Percentiles rank a stretch among this genome's conserved stretches.
phyloP scores from a whole-genome alignment of 176 grass and related monocot genomes.

The Eremochloa ophiuroides region DNA sequence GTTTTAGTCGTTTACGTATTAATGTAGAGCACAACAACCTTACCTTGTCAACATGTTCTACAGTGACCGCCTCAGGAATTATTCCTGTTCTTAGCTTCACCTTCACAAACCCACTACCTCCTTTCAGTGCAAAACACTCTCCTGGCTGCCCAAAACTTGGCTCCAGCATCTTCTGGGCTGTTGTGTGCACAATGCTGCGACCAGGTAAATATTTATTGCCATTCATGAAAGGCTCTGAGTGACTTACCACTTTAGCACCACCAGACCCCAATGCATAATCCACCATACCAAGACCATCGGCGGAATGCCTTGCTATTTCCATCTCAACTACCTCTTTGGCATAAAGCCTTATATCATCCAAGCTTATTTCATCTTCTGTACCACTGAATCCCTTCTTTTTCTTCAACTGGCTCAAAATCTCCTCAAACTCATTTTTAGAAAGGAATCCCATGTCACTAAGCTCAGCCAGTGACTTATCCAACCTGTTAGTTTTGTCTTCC shows the following conservation, averaged over 20 bases:
- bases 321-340: constrained; percentile 85
- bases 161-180: constrained; percentile 77
- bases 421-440: constrained; percentile 76
- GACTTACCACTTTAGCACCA: constrained; percentile 67
- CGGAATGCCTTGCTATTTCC: constrained; percentile 85
- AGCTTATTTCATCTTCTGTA: constrained; percentile 32
- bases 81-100: constrained; percentile 71
- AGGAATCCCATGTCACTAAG: constrained; percentile 60
- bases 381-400: constrained; percentile 48
- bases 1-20: background rate
- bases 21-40: background rate
- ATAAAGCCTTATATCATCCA: constrained; percentile 71
- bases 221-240: constrained; percentile 62
- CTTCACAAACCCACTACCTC: constrained; percentile 76
- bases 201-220: constrained; percentile 9
- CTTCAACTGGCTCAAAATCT: constrained; percentile 53
- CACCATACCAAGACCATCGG: constrained; percentile 92
- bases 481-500: constrained; percentile 55
- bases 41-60: constrained; percentile 96
- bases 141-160: constrained; percentile 97
- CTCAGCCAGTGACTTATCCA: constrained; percentile 61
- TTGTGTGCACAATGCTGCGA: constrained; percentile 24
- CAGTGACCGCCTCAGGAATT: constrained; percentile 62
- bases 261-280: constrained; percentile 86
- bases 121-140: constrained; percentile 85